Evolutionary conservation across 306 rosid species (phyloP).

Genomic region (Senna tora): DNA sequence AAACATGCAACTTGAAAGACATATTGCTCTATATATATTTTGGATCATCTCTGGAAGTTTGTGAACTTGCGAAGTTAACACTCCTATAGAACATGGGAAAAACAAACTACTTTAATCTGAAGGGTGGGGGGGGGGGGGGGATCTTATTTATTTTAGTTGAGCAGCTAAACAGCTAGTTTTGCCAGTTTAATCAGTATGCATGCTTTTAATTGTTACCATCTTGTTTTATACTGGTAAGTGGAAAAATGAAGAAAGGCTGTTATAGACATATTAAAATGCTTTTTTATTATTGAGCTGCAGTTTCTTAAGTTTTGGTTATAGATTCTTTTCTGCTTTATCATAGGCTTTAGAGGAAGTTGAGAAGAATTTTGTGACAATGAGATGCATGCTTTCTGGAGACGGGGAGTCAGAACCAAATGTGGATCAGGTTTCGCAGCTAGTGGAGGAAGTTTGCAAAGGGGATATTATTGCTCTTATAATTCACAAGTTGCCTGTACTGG

Average conservation of each 20-base stretch:
- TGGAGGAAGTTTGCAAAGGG: constrained; percentile 83
- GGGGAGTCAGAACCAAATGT: constrained; percentile 81
- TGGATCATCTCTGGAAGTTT: background rate
- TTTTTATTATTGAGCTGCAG: constrained; percentile 20
- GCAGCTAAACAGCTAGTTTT: constrained; percentile 2
- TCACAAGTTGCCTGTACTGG: constrained; percentile 78
- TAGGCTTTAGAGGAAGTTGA: constrained; percentile 97
- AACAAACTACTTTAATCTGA: background rate
- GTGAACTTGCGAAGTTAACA: constrained; percentile 13
- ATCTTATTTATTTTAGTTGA: constrained; percentile 4
- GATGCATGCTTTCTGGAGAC: constrained; percentile 83
- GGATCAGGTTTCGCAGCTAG: constrained; percentile 82
- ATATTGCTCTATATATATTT: constrained; percentile 11
- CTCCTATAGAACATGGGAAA: background rate
- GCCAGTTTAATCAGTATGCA: constrained; percentile 18
- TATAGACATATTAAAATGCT: background rate
- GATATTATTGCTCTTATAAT: constrained; percentile 72
- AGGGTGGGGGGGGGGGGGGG: too few relatives aligned
- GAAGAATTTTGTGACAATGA: constrained; percentile 80
- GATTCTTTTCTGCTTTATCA: constrained; percentile 29
- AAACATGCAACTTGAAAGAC: constrained; percentile 6
- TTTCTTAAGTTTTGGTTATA: constrained; percentile 7
- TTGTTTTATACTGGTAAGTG: constrained; percentile 11
- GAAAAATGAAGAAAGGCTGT: constrained; percentile 21
- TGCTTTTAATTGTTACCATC: constrained; percentile 24